phyloP scores from a whole-genome alignment of 2,329 filamentous ascomycete genomes.

The Pyrenochaeta sp. region DNA sequence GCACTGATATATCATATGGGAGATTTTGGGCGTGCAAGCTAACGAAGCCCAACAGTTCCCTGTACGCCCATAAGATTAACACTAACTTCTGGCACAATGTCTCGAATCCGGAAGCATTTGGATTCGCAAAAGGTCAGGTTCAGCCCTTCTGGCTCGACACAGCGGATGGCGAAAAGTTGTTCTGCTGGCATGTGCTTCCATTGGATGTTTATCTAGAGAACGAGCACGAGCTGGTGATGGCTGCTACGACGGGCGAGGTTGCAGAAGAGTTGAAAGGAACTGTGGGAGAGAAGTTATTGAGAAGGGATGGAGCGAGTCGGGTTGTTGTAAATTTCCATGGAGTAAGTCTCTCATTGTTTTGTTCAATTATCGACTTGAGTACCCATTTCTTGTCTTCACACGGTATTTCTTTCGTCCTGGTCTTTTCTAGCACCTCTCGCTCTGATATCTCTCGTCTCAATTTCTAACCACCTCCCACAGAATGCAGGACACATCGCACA shows the following conservation, averaged over 20 bases:
- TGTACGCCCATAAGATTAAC: constrained; percentile 85
- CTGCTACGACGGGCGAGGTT: constrained; percentile 49
- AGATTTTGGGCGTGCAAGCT: not conserved
- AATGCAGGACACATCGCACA: constrained; percentile 90
- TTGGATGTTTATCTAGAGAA: constrained; percentile 77
- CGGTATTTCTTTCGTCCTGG: not conserved
- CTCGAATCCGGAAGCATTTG: constrained; percentile 80
- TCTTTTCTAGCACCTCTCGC: no score
- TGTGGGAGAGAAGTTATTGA: constrained; percentile 60
- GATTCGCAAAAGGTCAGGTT: constrained; percentile 91
- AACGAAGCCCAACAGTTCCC: constrained; percentile 62
- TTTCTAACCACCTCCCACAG: constrained; percentile 48
- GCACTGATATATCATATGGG: not conserved
- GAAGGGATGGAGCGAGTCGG: constrained; percentile 58
- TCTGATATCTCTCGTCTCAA: not conserved
- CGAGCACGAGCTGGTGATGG: constrained; percentile 64
- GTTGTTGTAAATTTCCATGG: constrained; percentile 70
- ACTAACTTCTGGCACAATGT: constrained; percentile 76
- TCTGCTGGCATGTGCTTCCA: constrained; percentile 91
- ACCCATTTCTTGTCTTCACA: not conserved
- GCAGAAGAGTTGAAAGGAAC: constrained; percentile 57
- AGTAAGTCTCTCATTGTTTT: constrained; percentile 54
- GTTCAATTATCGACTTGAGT: no score
- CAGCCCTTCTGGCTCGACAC: constrained; percentile 83
- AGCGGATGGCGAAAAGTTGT: constrained; percentile 77